Base-by-base conservation (phyloP, 2,329 filamentous ascomycete species). In the Arachnomyces sp. region DNA sequence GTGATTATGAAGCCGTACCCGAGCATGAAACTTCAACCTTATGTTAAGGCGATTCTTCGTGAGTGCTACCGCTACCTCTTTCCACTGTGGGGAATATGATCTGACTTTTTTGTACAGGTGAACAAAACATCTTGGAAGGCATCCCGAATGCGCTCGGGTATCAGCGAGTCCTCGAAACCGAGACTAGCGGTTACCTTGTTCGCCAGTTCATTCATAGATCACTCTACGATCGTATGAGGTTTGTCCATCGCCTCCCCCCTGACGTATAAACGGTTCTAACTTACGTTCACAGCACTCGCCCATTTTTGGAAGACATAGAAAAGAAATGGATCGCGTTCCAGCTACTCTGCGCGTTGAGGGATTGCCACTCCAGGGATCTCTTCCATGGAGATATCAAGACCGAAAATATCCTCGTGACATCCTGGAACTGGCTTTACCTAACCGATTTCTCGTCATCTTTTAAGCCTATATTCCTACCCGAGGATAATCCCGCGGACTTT, bases 271-370 rank as follows among this genome's bases (percentile, higher is more conserved):
- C 34, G n/a, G 9, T 34, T 31, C 40, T 45, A 28, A 48, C 12
- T 28, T 13, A 8, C 18, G 8, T 29, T 42, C 16, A n/a, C 15
- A 94, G 92, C 64, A 98, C 92, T 7, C 80, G 93, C 6, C 93
- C 92, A 0, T 98, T 98, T 53, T 71, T 96, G 7, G 93, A 98
- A 63, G 86, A 94, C 49, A 92, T 98, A 49, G 92, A 98, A 64
- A 96, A 95, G 73, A 95, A 94, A 68, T 98, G 92, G 92, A 76
- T 98, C 37, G 85, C 90, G 0, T 98, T 94, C 54, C 92, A 98
- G 66, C 75, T 98, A 2, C 74, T 98, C 8, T 95, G 88, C 61
- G 89, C 86, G 2, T 70, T 98, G 43, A 81, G 89, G 42, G 93
- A 98, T 63, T 95, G 87, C 54, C 92, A 98, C 61, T 74, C 83